Conservation (phyloP, 345 rosid species). For the Zanthoxylum bungeanum region DNA sequence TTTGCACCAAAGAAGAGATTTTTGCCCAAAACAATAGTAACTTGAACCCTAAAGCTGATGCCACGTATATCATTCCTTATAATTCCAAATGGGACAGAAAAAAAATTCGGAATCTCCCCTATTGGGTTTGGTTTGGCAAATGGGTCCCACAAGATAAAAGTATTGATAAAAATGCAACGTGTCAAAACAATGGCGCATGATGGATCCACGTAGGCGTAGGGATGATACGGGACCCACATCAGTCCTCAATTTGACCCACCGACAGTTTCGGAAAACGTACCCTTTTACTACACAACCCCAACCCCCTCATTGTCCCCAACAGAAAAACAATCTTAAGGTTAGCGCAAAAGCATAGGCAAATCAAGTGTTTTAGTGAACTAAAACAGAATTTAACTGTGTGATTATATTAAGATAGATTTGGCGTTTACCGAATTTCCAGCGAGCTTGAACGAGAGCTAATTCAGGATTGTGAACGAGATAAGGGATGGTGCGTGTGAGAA, state of each 20-base stretch:
- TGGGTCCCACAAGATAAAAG: not conserved
- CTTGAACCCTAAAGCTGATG: not conserved
- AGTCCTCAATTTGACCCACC: slow-evolving; percentile 46
- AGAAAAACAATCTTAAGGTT: not conserved
- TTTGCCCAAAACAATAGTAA: not conserved
- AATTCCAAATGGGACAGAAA: not conserved
- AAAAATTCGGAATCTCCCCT: not conserved
- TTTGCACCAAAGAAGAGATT: too few relatives aligned
- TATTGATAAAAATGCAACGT: slow-evolving; percentile 14
- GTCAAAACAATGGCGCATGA: not conserved
- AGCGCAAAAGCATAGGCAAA: not conserved
- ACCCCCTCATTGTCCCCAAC: not conserved
- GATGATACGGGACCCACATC: slow-evolving; percentile 13
- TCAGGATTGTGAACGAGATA: slow-evolving; percentile 73
- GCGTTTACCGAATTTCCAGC: slow-evolving; percentile 86
- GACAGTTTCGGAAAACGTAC: slow-evolving; percentile 40
- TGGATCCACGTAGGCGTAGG: slow-evolving; percentile 15
- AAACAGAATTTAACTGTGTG: not conserved
- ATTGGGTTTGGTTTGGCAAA: not conserved
- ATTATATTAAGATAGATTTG: not conserved
- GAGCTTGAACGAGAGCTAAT: slow-evolving; percentile 83
- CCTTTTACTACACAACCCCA: not conserved
- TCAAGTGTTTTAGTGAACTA: not conserved
- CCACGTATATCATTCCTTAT: not conserved
- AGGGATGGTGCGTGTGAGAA: slow-evolving; percentile 82